These are phyloP conservation scores for Stephania japonica DNA, from an alignment of 164 flowering plant species.

Conservation along the genomic window DNA sequence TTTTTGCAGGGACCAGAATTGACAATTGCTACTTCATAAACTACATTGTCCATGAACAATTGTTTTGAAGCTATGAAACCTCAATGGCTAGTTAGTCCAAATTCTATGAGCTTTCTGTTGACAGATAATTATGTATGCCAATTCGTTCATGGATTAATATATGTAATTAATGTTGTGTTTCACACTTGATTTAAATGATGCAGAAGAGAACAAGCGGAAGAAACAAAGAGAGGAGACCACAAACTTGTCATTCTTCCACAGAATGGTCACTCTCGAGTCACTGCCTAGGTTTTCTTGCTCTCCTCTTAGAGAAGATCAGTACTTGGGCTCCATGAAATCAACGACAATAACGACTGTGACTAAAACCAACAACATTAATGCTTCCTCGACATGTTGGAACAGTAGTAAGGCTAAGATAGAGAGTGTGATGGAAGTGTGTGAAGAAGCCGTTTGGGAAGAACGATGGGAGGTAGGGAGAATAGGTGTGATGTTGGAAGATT, in stretches of 20 bases:
- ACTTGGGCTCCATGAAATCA: not conserved
- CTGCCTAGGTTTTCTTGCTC: not conserved
- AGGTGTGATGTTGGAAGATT: constrained; percentile 52
- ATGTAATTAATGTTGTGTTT: too few relatives aligned
- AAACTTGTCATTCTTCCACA: constrained; percentile 19
- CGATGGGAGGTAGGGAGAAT: constrained; percentile 54
- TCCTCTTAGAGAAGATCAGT: not conserved
- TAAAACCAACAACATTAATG: not conserved
- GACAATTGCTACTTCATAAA: too few relatives aligned
- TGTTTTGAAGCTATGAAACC: too few relatives aligned
- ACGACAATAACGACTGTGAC: not conserved
- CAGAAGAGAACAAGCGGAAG: constrained; percentile 9
- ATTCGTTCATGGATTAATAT: too few relatives aligned
- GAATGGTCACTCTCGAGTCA: constrained; percentile 13
- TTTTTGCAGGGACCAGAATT: too few relatives aligned
- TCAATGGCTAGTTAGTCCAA: too few relatives aligned
- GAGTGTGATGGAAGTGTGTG: constrained; percentile 53
- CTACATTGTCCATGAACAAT: too few relatives aligned
- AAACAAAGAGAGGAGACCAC: constrained; percentile 20
- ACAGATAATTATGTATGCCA: too few relatives aligned
- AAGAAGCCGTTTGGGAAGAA: constrained; percentile 52
- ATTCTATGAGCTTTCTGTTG: too few relatives aligned
- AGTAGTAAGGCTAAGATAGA: constrained; percentile 51
- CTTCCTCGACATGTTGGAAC: constrained; percentile 19
- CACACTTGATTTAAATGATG: not conserved